These are phyloP conservation scores for Xylariaceae sp. DNA, from an alignment of 2,329 filamentous ascomycete species.

Conservation along the genomic window DNA sequence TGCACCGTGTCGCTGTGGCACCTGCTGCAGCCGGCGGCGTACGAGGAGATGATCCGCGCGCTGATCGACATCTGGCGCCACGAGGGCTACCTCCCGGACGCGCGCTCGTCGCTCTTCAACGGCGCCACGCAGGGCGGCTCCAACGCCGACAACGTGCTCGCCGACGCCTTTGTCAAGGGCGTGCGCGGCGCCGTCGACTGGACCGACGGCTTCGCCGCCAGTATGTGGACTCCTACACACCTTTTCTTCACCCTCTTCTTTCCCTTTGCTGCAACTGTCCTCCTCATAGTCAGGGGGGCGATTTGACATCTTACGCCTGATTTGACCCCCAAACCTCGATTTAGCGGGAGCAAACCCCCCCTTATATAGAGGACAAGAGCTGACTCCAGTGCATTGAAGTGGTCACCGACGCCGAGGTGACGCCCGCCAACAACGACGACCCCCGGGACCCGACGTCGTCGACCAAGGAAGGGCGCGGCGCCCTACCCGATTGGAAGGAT, in stretches of 20 bases:
- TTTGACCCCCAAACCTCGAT: too few species aligned
- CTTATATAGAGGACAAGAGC: too few species aligned
- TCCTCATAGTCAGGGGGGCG: too few species aligned
- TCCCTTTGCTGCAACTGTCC: too few species aligned
- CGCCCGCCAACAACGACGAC: conserved; percentile 52
- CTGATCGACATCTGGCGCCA: conserved; percentile 61
- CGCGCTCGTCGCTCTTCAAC: conserved; percentile 60
- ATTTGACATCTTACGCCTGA: too few species aligned
- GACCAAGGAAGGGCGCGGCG: conserved; percentile 61
- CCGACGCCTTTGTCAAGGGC: conserved; percentile 65
- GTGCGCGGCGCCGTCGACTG: conserved; percentile 57
- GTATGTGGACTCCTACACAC: too few species aligned
- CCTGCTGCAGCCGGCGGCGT: conserved; percentile 52
- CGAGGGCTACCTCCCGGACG: conserved; percentile 59
- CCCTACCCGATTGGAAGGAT: conserved; percentile 59
- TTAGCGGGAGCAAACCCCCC: too few species aligned
- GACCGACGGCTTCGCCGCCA: conserved; percentile 53
- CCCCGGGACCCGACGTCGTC: conserved; percentile 50
- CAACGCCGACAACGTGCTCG: conserved; percentile 64
- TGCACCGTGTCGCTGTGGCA: conserved; percentile 59
- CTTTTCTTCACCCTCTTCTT: too few species aligned
- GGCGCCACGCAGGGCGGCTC: conserved; percentile 62
- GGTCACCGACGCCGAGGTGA: conserved; percentile 58
- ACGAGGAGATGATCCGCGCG: conserved; percentile 59
- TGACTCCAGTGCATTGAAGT: too few species aligned